These are phyloP conservation scores for Teratosphaeriaceae sp. DNA, from an alignment of 2,329 filamentous ascomycete species.

Conservation along the genomic window DNA sequence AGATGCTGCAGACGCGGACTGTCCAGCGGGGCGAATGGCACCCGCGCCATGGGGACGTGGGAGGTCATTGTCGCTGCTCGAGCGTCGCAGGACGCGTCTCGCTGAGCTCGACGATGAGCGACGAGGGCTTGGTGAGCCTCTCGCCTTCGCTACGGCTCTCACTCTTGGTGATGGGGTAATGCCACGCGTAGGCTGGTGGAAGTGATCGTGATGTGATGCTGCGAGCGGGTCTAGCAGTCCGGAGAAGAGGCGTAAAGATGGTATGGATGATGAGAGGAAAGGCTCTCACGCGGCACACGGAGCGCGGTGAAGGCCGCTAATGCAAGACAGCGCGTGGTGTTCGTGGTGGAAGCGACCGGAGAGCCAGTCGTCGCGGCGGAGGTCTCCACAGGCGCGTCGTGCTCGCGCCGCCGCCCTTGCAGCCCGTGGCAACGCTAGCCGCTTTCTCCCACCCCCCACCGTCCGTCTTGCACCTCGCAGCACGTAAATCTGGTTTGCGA, in stretches of 20 bases:
- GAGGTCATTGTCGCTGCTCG: slow-evolving; percentile 16
- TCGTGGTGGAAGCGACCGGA: background rate
- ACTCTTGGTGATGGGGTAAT: too few species aligned
- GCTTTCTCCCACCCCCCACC: background rate
- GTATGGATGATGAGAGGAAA: too few species aligned
- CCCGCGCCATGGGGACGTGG: slow-evolving; percentile 41
- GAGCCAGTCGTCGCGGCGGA: background rate
- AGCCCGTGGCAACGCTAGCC: slow-evolving; percentile 1
- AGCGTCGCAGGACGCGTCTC: slow-evolving; percentile 1
- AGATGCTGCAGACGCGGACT: slow-evolving; percentile 62
- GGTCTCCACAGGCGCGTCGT: background rate
- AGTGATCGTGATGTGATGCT: background rate
- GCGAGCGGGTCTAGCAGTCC: slow-evolving; percentile 1
- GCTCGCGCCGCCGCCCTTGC: too few species aligned
- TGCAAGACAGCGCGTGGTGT: background rate
- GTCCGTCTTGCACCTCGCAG: background rate
- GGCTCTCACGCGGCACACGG: background rate
- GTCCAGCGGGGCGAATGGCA: slow-evolving; percentile 70
- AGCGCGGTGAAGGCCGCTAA: background rate
- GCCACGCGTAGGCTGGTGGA: background rate
- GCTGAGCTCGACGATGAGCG: background rate
- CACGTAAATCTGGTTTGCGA: background rate
- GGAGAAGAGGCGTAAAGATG: background rate
- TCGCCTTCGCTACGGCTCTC: too few species aligned
- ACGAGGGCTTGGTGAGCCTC: background rate